These are phyloP conservation scores for Acer negundo DNA, from an alignment of 345 rosid species.

Conservation along the genomic window DNA sequence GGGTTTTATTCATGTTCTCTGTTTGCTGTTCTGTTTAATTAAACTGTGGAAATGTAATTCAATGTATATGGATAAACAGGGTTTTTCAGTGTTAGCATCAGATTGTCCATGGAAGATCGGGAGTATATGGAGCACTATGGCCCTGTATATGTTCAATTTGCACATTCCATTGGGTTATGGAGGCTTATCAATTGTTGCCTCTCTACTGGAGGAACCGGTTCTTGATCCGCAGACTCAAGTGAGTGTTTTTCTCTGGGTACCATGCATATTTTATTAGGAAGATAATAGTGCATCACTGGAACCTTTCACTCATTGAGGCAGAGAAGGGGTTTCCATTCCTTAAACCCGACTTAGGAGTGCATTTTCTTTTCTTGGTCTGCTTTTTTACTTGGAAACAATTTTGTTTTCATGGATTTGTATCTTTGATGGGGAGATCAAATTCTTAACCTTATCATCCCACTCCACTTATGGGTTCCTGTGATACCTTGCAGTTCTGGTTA, in stretches of 20 bases:
- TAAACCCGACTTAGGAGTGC: neutral
- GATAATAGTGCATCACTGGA: neutral
- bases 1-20: conserved; percentile 6
- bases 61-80: conserved; percentile 31
- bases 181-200: conserved; percentile 71
- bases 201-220: conserved; percentile 50
- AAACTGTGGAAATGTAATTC: conserved; percentile 12
- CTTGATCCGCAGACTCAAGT: conserved; percentile 87
- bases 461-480: neutral
- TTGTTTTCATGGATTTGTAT: neutral
- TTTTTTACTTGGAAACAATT: neutral
- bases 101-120: conserved; percentile 71
- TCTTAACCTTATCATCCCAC: neutral
- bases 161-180: conserved; percentile 86
- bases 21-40: neutral
- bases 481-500: neutral
- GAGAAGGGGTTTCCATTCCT: neutral
- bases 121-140: conserved; percentile 70
- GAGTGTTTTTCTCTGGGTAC: conserved; percentile 19
- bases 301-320: neutral
- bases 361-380: neutral
- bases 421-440: neutral
- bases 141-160: conserved; percentile 69
- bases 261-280: neutral
- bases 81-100: conserved; percentile 54